phyloP scores from a whole-genome alignment of 305 asterid species.

The Fraxinus paxiana region DNA sequence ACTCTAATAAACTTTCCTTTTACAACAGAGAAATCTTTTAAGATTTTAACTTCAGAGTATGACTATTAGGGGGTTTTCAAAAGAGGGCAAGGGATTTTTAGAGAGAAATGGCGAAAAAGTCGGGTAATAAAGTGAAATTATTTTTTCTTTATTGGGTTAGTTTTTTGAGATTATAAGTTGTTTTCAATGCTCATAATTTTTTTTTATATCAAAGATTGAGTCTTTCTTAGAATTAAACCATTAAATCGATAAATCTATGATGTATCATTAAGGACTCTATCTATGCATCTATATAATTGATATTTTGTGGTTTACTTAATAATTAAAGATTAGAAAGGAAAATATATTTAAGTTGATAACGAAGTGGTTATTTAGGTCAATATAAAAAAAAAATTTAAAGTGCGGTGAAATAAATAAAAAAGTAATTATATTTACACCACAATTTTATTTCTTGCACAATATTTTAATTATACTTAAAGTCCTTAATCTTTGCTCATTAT shows the following conservation, averaged over 20 bases:
- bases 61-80: background rate
- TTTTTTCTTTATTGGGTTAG: background rate
- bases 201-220: background rate
- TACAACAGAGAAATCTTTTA: no score
- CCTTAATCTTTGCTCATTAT: no score
- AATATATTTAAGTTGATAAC: no score
- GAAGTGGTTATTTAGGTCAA: no score
- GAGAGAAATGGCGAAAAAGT: background rate
- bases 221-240: background rate
- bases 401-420: no score
- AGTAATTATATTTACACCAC: no score
- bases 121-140: background rate
- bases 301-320: background rate
- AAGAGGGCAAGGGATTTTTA: background rate
- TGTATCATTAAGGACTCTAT: background rate
- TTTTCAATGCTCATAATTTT: background rate
- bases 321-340: background rate
- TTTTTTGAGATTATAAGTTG: background rate
- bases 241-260: no score
- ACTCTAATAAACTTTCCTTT: no score
- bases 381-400: no score
- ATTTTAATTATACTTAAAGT: no score
- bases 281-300: no score
- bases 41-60: background rate
- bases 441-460: no score